Base-by-base conservation (phyloP, 345 rosid genomes). In the Bruguiera gymnorhiza region DNA sequence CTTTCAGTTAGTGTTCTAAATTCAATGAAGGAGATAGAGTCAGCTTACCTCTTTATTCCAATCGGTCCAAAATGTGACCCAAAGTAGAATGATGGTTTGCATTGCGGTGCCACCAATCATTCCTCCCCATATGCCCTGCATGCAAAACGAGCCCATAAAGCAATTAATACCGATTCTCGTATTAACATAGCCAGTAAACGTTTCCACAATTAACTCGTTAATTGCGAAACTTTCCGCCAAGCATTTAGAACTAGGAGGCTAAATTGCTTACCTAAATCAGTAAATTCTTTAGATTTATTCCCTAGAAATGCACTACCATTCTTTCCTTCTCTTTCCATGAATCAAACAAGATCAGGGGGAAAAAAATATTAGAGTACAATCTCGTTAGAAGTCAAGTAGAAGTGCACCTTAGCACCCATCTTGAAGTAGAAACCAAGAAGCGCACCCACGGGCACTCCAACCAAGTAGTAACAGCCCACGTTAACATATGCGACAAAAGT, bases 51-150 rank as follows among this genome's bases (percentile, higher is more conserved):
- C 91, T 74, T 84, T 86, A 37, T 70, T 67, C 96, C 96, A 86
- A 54, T 89, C 85, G 0, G 92, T 85, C 5, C 87, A 75, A 70
- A 75, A 77, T 31, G 88, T 86, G 46, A 85, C 80, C 93, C 93
- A 86, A 15, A 78, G 48, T 52, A 90, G 72, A 50, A 90, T 88
- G 32, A 81, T 16, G 32, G 96, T 86, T 73, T 88, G 93, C 80
- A 86, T 77, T 27, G 67, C 0, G 0, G 91, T 86, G 56, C 96
- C 96, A 32, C 83, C 81, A 0, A 90, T 79, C 96, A 86, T 86
- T 6, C 96, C 96, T 1, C 78, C 54, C 91, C 93, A 90, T 76
- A 88, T 82, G 18, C 96, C 93, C 96, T 89, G 39, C 9, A 66
- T 31, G 2, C 51, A 48, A 60, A 18, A 6, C 13, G 15, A 21